Evolutionary conservation across 2,329 filamentous ascomycete species (phyloP), one percentile per base, ranked within the genome.

Genomic region (Scleromitrula shiraiana): DNA sequence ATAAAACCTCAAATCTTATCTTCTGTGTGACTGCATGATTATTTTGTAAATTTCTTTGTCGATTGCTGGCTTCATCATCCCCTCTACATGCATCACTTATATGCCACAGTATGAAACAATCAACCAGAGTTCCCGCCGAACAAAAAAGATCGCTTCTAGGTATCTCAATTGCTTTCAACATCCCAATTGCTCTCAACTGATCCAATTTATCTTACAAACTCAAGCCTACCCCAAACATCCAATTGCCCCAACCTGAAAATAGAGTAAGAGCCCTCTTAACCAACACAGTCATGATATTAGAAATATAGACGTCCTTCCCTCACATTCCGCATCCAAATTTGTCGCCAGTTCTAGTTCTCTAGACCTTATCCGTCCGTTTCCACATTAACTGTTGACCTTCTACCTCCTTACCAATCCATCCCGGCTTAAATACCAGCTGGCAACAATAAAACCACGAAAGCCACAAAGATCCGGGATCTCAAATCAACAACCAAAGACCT

Each of bases 241-340:
- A 41, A 29, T 45, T 49, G 59, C 58, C 58, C 42, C 22, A 51
- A 32, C 46, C 47, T 55, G 53, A 61, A 56, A 55, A 42, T 1
- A 24, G 20, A 20, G 53, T 50, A 58, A 51, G 8, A 26, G 17
- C 7, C 2, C 14, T 20, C 20, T 42, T 30, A 35, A 38, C 32
- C 20, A n/a, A 30, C 24, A 41, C 49, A 54, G 52, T 37, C 41
- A 33, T 12, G 22, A 26, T 32, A 41, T 43, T 56, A 57, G 56
- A 59, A 56, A 43, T 38, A 12, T 24, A 46, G 56, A 57, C 50
- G 39, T 50, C 38, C 40, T 45, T 37, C 4, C 15, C 17, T 43
- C 50, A 55, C 52, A 52, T 26, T 10, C 15, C 23, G 15, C 20
- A 20, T 32, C 51, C 22, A 29, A 42, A 36, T 17, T 24, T 42